Base-by-base conservation (phyloP, 352 stramenopile species). In the Thalassiosira mediterranea region DNA sequence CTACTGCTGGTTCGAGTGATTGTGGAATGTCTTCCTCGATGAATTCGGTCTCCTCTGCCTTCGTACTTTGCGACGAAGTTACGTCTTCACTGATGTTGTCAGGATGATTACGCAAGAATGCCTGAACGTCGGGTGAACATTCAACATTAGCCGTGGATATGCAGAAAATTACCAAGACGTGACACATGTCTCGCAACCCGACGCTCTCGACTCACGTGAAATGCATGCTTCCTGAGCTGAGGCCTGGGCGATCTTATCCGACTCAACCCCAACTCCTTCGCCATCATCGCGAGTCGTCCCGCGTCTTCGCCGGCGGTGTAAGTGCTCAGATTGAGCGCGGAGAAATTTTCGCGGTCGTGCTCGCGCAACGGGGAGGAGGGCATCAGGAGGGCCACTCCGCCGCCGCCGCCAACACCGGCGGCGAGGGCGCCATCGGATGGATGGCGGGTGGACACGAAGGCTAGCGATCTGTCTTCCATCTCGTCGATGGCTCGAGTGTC, bases 231-330 rank as follows among this genome's bases (percentile, higher is more conserved):
- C 23, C 69, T 19, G 47, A 72, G 26, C 32, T 65, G 60, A 47
- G 34, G 25, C 42, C 54, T 72, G 5, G 48, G 52, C 53, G 19
- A n/a, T 46, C 61, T 54, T 29, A 23, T 48, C 21, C 57, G 46
- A n/a, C 38, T 40, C 10, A 89, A 56, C 5, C 81, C 81, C 62
- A 89, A 84, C 59, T 82, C 65, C 51, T 79, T 79, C 0, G 81
- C 78, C 57, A 81, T 51, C 48, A 68, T 69, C 32, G 64, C 68
- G 5, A 89, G 58, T 11, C 78, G 65, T n/a, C 63, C 59, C 0
- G 40, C 63, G 62, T 88, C 81, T 77, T 88, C 81, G 37, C 81
- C 81, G 11, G 74, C 77, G 1, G 66, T 82, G 53, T 88, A 88
- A 10, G 81, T 86, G 47, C 47, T 56, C 11, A 56, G 7, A 56